These are phyloP conservation scores for Xylariaceae sp. DNA, from an alignment of 2,329 filamentous ascomycete species.

Conservation along the genomic window DNA sequence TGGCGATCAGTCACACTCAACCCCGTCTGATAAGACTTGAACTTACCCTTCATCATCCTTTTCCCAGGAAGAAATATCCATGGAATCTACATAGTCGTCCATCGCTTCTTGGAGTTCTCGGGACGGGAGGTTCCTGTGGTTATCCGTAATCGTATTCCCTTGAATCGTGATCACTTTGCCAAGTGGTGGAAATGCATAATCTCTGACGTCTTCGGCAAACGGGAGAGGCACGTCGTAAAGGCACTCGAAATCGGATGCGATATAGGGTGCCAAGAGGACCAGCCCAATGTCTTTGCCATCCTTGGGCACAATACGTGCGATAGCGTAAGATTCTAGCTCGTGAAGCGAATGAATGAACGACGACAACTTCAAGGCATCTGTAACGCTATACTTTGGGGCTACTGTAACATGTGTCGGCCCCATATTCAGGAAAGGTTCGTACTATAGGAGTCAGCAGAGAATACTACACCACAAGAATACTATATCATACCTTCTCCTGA, in stretches of 20 bases:
- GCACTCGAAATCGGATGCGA: constrained; percentile 76
- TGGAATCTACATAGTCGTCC: constrained; percentile 85
- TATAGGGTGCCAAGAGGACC: constrained; percentile 71
- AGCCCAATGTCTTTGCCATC: constrained; percentile 73
- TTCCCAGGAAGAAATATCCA: constrained; percentile 73
- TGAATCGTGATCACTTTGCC: constrained; percentile 84
- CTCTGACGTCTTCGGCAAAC: constrained; percentile 85
- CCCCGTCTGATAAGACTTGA: background rate
- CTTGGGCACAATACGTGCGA: constrained; percentile 81
- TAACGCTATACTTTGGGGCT: constrained; percentile 71
- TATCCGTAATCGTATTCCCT: constrained; percentile 71
- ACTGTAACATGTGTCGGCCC: constrained; percentile 75
- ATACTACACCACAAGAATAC: background rate
- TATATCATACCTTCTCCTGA: constrained; percentile 53
- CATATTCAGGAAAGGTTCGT: constrained; percentile 80
- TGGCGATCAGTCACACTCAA: constrained; percentile 20
- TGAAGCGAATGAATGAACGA: constrained; percentile 83
- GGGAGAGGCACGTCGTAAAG: constrained; percentile 86
- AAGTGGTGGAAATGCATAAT: constrained; percentile 86
- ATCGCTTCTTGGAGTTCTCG: constrained; percentile 72
- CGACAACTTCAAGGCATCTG: constrained; percentile 77
- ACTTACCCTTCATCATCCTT: constrained; percentile 69
- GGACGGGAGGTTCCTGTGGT: constrained; percentile 75
- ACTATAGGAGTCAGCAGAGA: constrained; percentile 43
- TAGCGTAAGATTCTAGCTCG: constrained; percentile 77